Conservation (phyloP, 2,329 filamentous ascomycete species). For the Achaetomium macrosporum region DNA sequence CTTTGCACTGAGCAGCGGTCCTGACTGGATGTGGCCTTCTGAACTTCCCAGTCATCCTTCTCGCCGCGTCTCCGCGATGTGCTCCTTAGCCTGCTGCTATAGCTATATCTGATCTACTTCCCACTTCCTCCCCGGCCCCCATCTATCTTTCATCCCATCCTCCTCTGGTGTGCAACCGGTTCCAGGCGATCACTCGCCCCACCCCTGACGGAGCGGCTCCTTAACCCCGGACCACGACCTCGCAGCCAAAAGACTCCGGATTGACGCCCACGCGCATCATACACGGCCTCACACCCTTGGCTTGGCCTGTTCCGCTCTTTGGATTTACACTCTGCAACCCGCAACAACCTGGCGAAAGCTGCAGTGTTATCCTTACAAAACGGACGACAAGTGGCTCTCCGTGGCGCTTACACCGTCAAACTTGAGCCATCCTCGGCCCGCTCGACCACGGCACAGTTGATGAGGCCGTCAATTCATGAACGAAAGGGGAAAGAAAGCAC, state of each 20-base stretch:
- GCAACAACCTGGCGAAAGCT: not conserved
- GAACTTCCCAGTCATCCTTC: conserved; percentile 7
- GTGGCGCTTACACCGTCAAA: too few species aligned
- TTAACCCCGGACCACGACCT: not conserved
- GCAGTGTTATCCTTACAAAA: not conserved
- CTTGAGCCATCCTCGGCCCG: too few species aligned
- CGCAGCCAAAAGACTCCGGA: conserved; percentile 2
- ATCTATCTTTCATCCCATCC: conserved; percentile 19
- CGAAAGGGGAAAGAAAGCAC: too few species aligned
- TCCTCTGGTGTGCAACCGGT: conserved; percentile 20
- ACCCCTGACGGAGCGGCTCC: conserved; percentile 14
- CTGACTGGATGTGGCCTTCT: conserved; percentile 12
- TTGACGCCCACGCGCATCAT: conserved; percentile 8
- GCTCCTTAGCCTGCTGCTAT: conserved; percentile 18
- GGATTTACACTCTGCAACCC: conserved; percentile 15
- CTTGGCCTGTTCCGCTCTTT: conserved; percentile 20
- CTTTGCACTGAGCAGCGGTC: conserved; percentile 4
- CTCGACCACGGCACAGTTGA: too few species aligned
- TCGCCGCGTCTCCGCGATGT: conserved; percentile 10
- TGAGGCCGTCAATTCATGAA: too few species aligned
- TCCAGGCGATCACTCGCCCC: conserved; percentile 22
- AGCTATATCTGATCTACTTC: conserved; percentile 23
- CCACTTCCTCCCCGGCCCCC: conserved; percentile 1
- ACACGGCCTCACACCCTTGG: conserved; percentile 21
- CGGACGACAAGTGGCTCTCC: not conserved